These are phyloP conservation scores for Abelmoschus esculentus DNA, from an alignment of 345 rosid species.

Conservation along the genomic window DNA sequence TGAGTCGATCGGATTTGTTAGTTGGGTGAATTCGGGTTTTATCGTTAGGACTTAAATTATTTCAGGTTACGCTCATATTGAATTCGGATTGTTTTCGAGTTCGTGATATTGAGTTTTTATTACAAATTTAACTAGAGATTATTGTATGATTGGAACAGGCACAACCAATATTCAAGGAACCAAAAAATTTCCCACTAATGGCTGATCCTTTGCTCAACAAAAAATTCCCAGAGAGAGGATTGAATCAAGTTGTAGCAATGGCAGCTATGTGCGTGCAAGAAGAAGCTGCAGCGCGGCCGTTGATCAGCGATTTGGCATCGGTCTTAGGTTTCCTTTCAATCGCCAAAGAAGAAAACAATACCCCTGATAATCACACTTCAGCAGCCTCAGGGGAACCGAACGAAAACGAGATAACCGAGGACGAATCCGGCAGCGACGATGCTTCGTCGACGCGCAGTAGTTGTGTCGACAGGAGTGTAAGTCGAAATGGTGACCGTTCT, in stretches of 20 bases:
- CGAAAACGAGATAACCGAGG: background rate
- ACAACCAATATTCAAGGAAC: constrained; percentile 58
- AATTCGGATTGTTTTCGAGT: background rate
- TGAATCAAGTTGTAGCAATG: constrained; percentile 81
- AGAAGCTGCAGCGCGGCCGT: constrained; percentile 68
- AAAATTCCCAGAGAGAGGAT: constrained; percentile 52
- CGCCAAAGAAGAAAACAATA: constrained; percentile 1
- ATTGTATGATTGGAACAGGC: constrained; percentile 32
- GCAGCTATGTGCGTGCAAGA: constrained; percentile 90
- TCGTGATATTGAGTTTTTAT: background rate
- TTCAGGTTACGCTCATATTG: background rate
- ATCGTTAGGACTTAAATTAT: background rate
- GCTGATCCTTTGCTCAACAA: constrained; percentile 57
- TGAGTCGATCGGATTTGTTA: too few relatives aligned
- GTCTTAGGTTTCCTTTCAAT: constrained; percentile 59
- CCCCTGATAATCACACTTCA: background rate
- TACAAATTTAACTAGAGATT: background rate
- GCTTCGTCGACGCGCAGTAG: background rate
- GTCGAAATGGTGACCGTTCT: background rate
- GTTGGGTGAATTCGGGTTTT: too few relatives aligned
- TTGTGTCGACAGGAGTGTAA: background rate
- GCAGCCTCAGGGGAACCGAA: background rate
- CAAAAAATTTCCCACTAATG: constrained; percentile 61
- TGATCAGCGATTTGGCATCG: constrained; percentile 71
- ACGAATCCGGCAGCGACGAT: background rate